Base-by-base conservation (phyloP, 2,329 filamentous ascomycete genomes). In the Calcarisporium arbuscula region DNA sequence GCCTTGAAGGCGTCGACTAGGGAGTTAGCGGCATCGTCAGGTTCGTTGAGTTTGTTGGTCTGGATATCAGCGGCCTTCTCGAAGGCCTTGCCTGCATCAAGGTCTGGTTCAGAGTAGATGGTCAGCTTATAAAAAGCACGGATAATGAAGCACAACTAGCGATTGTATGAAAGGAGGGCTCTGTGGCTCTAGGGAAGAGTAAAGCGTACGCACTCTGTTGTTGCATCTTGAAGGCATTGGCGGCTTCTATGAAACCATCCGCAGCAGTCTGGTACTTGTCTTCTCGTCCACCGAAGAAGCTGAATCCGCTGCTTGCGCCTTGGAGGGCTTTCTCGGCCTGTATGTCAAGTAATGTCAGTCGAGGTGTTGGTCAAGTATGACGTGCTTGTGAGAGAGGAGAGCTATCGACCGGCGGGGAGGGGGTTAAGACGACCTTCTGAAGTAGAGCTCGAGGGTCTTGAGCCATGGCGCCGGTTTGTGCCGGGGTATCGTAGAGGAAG, bases 1-100 rank as follows among this genome's bases (percentile, higher is more conserved):
- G 87, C 83, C 69, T 96, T 95, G 74, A 89, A 96, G 34, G 92
- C 92, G 59, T 96, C 89, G 52, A 82, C 77, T 41, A 88, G 68
- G 30, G 83, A 82, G 62, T 94, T 94, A 44, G 90, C 89, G 30
- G 88, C 87, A 56, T 96, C 92, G 57, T 94, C 86, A 27, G 84
- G 85, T 55, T 96, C 89, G 56, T 88, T 94, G 32, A 96, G 74
- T 50, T 89, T 81, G 46, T 80, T 73, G 32, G 68, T 75, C 60
- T 94, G 86, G 40, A 96, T 80, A 28, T 74, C 62, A n/a, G 88
- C 90, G 10, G 87, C 87, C 59, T 81, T 76, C 58, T 95, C 87
- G 47, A 95, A 94, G 10, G 87, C 81, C 52, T 83, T 74, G 16
- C 88, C 90, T 11, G 90, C 88, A 64, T 94, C 87, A 56, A 82